Base-by-base conservation (phyloP, 352 stramenopile species). In the Pythium rishiriense region DNA sequence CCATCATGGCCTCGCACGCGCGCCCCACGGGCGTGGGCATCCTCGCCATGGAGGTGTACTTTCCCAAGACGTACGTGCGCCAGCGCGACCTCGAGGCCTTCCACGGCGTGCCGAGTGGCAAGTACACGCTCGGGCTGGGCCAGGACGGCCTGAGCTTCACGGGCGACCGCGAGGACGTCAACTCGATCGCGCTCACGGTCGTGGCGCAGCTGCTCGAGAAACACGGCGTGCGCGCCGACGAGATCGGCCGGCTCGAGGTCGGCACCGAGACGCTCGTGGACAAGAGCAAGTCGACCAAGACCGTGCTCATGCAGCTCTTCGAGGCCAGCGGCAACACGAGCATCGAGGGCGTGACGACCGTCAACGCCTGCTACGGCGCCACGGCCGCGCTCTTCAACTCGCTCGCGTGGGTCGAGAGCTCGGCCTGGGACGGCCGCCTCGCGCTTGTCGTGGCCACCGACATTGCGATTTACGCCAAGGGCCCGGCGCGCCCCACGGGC, bases 281-380 rank as follows among this genome's bases (percentile, higher is more conserved):
- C 70, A 95, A 95, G 76, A 92, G 79, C 65, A 95, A 90, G 75
- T 93, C 83, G 35, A 87, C 79, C 50, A 91, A 92, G 73, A 94
- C 85, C 17, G 81, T 87, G 61, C 84, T 92, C 48, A 91, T 90
- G 81, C 72, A 84, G 49, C 71, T 91, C 12, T 91, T 92, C 43
- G 72, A 62, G 48, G 51, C 72, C 51, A 78, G 65, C 33, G 76
- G 78, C 50, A 91, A 90, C 65, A 66, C 66, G 21, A 74, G 84
- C 39, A 66, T 88, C 51, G 87, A 94, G 41, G 90, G 97, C 50
- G 96, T 96, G 15, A 98, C 94, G 0, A 88, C 93, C 48, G 76
- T 99, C 53, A 99, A 99, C 76, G 97, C 97, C 4, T 99, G 97
- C 79, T 99, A 99, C 73, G 97, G 97, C 28, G 97, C 95, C 41